Evolutionary conservation across 2,329 filamentous ascomycete species (phyloP).

Genomic region (Mycogone perniciosa): DNA sequence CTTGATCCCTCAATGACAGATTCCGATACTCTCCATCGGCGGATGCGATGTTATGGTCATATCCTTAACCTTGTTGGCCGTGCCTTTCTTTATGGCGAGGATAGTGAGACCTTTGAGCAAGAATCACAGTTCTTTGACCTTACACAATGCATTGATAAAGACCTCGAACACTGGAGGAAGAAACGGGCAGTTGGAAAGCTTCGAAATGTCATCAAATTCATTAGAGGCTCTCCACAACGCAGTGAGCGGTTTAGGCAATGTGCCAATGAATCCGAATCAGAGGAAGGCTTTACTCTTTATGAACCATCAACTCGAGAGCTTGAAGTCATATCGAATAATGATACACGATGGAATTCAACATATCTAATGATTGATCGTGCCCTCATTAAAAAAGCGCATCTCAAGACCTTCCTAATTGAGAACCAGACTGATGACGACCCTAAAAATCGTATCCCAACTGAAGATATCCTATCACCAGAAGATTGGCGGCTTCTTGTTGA

Average conservation of each 20-base stretch:
- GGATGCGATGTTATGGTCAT: conserved; percentile 1
- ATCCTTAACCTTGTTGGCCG: background rate
- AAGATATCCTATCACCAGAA: background rate
- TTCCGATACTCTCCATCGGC: too few species aligned
- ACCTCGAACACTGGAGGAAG: background rate
- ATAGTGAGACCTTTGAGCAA: background rate
- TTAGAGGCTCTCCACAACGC: background rate
- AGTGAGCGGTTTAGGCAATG: background rate
- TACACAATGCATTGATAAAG: background rate
- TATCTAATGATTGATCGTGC: background rate
- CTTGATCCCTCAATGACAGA: too few species aligned
- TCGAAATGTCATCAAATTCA: conserved; percentile 5
- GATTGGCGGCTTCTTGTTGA: conserved; percentile 1
- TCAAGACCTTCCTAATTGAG: background rate
- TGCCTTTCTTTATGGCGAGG: background rate
- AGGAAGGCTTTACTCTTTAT: background rate
- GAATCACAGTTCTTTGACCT: background rate
- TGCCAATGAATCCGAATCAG: background rate
- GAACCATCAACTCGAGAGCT: background rate
- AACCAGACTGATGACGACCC: background rate
- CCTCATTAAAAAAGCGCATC: background rate
- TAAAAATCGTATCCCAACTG: too few species aligned
- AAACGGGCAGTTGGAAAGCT: background rate
- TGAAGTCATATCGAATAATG: background rate
- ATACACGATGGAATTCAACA: conserved; percentile 1